Evolutionary conservation across 768 basidiomycete species (phyloP), one percentile per base, ranked within the genome.

Genomic region (Pleurotus djamor): DNA sequence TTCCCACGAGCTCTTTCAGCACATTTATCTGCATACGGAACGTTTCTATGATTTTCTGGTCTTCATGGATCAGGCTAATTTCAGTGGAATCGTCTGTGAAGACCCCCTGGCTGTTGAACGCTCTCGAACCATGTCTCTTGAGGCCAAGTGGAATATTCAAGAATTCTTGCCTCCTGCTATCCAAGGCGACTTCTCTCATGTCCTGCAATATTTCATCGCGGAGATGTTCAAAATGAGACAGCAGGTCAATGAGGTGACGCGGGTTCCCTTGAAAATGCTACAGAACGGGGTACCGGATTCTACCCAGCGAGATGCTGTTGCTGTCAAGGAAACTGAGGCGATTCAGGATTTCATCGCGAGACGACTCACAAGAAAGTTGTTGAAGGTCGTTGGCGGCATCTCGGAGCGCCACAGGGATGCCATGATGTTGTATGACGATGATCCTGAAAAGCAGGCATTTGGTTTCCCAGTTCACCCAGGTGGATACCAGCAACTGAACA

Each of bases 61-160:
- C 32, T 96, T 93, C 82, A 94, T 98, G 94, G 97, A 99, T 73
- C 80, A 87, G 10, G 92, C 94, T 33, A 99, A 98, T 71, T 85
- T 89, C 69, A 93, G 90, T 14, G 95, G 92, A 1, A 82, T 98
- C 58, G 82, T 94, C n/a, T 94, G 92, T 67, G 84, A 89, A 66
- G 80, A 94, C 63, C 89, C 93, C 0, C 68, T 85, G 16, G 88
- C 89, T 4, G 68, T 85, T 28, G 87, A 91, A 38, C 79, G 84
- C 17, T 84, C 89, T 0, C 82, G 88, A 57, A 83, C 89, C 28
- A 78, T 95, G 21, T 76, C 82, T 2, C 75, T 94, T 49, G 87
- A 90, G 65, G 91, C 96, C 83, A 84, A 85, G 54, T 98, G 96
- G 96, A 98, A 98, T 69, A 92, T 98, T 62, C 81, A 87, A 61